Base-by-base conservation (phyloP, 352 stramenopile genomes). In the Achlya hypogyna region DNA sequence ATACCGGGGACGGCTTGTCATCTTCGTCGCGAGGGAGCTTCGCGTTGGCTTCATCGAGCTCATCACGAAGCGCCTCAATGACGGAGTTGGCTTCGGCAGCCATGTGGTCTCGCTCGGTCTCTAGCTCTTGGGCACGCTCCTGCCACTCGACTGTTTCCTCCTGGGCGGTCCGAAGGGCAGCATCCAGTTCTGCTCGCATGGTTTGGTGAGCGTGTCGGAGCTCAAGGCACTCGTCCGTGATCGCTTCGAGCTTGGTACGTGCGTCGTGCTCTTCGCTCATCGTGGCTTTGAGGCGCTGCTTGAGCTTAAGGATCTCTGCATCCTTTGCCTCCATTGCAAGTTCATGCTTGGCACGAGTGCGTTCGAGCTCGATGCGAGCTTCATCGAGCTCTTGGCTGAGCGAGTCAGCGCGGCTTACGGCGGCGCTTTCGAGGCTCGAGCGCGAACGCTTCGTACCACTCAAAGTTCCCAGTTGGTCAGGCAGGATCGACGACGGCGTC, bases 141-240 rank as follows among this genome's bases (percentile, higher is more conserved):
- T 82, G 83, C 80, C 82, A 91, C 59, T 90, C 80, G 40, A 75
- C 76, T 56, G 91, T 69, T 38, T 75, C 83, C 14, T 71, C 71
- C 53, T 89, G 79, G 0, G 89, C 77, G 53, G 91, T 79, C 35
- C 78, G 69, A 40, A 93, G 51, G 62, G 88, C 79, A 4, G 83
- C 78, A 53, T 90, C 80, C 53, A 88, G 65, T 62, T 92, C 81
- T 8, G 88, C 81, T 34, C 32, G 54, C 18, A 53, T 34, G 14
- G 20, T 1, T 25, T 64, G 34, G 22, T 52, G 35, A 16, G 54
- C 54, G 35, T 51, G 54, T 5, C 27, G 54, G 22, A 51, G 34
- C 32, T 64, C 54, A 28, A 29, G 35, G 54, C 78, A 72, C 54
- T 87, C 73, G 38, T 75, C 83, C 1, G 72, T 83, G 18, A 75